phyloP scores from a whole-genome alignment of 768 basidiomycete species.

The Lanmaoa rubissima region DNA sequence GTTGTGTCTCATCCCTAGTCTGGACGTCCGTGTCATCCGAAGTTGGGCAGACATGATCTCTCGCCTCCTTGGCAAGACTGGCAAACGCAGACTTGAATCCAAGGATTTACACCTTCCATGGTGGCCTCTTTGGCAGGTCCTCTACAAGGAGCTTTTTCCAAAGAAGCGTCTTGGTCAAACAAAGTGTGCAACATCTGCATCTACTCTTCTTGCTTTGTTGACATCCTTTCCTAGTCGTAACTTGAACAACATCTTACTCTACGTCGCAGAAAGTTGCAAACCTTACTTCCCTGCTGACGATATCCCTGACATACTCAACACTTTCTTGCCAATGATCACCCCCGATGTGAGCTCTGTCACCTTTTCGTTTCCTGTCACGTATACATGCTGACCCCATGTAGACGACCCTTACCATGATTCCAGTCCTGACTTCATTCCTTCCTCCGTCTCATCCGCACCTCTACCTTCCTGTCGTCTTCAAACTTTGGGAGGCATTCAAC shows the following conservation, averaged over 20 bases:
- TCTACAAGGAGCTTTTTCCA: conserved; percentile 75
- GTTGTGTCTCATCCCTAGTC: conserved; percentile 70
- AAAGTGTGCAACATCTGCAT: conserved; percentile 43
- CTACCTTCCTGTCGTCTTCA: conserved; percentile 72
- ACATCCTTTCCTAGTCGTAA: conserved; percentile 45
- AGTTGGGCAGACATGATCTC: conserved; percentile 80
- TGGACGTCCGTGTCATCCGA: conserved; percentile 68
- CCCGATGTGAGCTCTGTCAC: conserved; percentile 51
- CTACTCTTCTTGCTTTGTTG: conserved; percentile 2
- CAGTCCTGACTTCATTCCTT: conserved; percentile 76
- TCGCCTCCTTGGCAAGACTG: conserved; percentile 65
- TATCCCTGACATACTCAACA: conserved; percentile 67
- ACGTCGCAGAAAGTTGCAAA: conserved; percentile 69
- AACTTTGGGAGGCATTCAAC: conserved; percentile 77
- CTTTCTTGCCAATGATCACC: conserved; percentile 69
- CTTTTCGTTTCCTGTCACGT: not conserved
- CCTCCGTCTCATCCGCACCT: conserved; percentile 63
- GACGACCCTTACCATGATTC: conserved; percentile 70
- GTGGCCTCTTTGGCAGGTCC: conserved; percentile 70
- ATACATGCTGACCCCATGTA: conserved; percentile 27
- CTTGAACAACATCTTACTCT: conserved; percentile 68
- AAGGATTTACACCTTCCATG: conserved; percentile 69
- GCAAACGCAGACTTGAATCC: conserved; percentile 65
- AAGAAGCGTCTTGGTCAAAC: conserved; percentile 60
- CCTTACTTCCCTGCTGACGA: conserved; percentile 66